Conservation (phyloP, 2,329 filamentous ascomycete species). For the Cordyceps cicadae region DNA sequence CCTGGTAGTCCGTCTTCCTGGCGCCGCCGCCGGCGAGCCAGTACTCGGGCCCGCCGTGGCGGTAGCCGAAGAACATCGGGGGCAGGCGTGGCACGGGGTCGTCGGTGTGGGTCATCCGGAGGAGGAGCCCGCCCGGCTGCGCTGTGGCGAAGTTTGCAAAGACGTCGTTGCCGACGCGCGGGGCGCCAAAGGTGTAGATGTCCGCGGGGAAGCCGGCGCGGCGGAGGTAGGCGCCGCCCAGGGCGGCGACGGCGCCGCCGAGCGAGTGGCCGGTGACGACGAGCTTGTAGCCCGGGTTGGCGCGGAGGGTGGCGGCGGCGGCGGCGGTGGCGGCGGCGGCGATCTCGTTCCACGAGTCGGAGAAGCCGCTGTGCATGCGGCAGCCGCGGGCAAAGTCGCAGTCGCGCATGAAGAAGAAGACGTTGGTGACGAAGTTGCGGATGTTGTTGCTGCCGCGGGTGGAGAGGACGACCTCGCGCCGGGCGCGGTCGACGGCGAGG, state of each 20-base stretch:
- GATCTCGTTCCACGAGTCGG: constrained; percentile 49
- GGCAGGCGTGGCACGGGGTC: constrained; percentile 64
- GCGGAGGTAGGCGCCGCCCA: constrained; percentile 51
- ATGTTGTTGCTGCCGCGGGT: constrained; percentile 51
- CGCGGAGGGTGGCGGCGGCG: constrained; percentile 33
- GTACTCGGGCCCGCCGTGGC: constrained; percentile 63
- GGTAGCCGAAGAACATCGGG: constrained; percentile 50
- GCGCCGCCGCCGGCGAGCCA: constrained; percentile 40
- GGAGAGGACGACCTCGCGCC: constrained; percentile 48
- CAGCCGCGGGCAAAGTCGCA: constrained; percentile 34
- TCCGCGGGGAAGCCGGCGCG: constrained; percentile 37
- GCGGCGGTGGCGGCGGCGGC: constrained; percentile 31
- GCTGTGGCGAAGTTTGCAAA: constrained; percentile 46
- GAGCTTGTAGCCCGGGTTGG: constrained; percentile 45
- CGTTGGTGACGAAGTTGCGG: constrained; percentile 55
- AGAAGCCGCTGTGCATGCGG: constrained; percentile 50
- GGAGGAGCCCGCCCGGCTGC: constrained; percentile 45
- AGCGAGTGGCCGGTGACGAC: constrained; percentile 61
- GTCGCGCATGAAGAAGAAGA: constrained; percentile 23
- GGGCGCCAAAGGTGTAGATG: constrained; percentile 59
- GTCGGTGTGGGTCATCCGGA: constrained; percentile 57
- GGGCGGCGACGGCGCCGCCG: constrained; percentile 54
- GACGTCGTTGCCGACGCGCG: constrained; percentile 52
- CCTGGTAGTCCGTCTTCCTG: constrained; percentile 27
- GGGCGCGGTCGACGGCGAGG: constrained; percentile 40